Base-by-base conservation (phyloP, 202 grass and related monocot species). In the Sporobolus alterniflorus region DNA sequence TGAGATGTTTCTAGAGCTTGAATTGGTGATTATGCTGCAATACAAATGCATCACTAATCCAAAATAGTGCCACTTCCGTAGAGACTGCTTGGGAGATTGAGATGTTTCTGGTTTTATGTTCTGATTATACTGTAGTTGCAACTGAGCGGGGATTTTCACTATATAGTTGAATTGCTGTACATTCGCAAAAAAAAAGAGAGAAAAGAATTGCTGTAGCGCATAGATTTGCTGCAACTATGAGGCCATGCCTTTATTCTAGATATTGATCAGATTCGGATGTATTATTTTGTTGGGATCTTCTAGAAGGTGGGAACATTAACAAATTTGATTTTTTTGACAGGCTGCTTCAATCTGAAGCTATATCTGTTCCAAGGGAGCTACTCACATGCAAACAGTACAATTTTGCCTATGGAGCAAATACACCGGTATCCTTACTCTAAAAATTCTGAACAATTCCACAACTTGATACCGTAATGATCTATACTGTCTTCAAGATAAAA, bases 1-100 rank as follows among this genome's bases (percentile, higher is more conserved):
- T 85, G 76, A 76, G 87, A 89, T 85, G 18, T 47, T 81, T 54
- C 55, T 75, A 47, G 64, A 54, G 72, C 64, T 39, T 39, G 8
- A 39, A n/a, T n/a, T n/a, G n/a, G n/a, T n/a, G n/a, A n/a, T 80
- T n/a, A 81, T 64, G 31, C n/a, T 42, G 56, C 3, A 9, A 81
- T 55, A 65, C 64, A 60, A 60, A 76, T 85, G 77, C 15, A 85
- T 76, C 46, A 12, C 22, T 85, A n/a, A 81, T 76, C 20, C 7
- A 71, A 25, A 63, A 64, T 52, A 74, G 24, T 84, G 43, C 42
- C 75, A 31, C 1, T 0, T 76, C 26, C n/a, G 21, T 18, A 29
- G n/a, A 56, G 12, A 75, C 63, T 68, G 69, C 39, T 69, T 76
- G 64, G 42, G 11, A 25, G 62, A 18, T 11, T 10, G 56, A 51